These are phyloP conservation scores for Aspergillus hancockii DNA, from an alignment of 495 filamentous ascomycete species.

Conservation along the genomic window DNA sequence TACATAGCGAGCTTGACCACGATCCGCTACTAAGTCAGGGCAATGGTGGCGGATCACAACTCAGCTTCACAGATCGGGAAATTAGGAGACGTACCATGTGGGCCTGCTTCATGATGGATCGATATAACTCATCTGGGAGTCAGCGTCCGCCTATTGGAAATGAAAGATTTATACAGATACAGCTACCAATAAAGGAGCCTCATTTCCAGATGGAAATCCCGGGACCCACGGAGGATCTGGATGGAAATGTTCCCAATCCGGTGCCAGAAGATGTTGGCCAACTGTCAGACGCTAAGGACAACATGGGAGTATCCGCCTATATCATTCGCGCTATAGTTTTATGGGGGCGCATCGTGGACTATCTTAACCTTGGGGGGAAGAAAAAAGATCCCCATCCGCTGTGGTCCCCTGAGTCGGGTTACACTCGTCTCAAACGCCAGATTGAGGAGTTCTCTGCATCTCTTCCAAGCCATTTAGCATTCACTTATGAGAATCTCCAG, in stretches of 20 bases:
- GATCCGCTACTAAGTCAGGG: conserved; percentile 65
- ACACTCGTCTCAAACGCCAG: conserved; percentile 67
- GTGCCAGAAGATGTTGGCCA: conserved; percentile 61
- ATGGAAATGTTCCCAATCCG: conserved; percentile 70
- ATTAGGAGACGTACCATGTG: conserved; percentile 95
- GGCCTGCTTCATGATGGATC: conserved; percentile 96
- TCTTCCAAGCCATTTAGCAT: conserved; percentile 69
- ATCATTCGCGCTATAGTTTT: conserved; percentile 83
- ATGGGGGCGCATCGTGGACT: conserved; percentile 88
- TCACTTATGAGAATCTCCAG: conserved; percentile 80
- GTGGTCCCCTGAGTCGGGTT: conserved; percentile 81
- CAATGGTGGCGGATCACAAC: conserved; percentile 61
- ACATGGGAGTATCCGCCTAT: conserved; percentile 94
- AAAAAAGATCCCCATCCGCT: conserved; percentile 73
- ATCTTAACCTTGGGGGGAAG: conserved; percentile 88
- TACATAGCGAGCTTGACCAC: conserved; percentile 90
- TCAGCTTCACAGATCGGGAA: conserved; percentile 91
- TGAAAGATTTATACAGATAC: conserved; percentile 85
- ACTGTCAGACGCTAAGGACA: conserved; percentile 68
- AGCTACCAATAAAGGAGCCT: conserved; percentile 86
- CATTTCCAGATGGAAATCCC: conserved; percentile 90
- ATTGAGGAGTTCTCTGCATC: conserved; percentile 67
- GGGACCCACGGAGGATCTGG: conserved; percentile 81
- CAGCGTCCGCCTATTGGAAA: conserved; percentile 90
- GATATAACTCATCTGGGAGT: conserved; percentile 94